Percentiles rank a stretch among this genome's conserved stretches.
Conservation (phyloP, 1,284 basidiomycete species). For the Puccinia polysora region DNA sequence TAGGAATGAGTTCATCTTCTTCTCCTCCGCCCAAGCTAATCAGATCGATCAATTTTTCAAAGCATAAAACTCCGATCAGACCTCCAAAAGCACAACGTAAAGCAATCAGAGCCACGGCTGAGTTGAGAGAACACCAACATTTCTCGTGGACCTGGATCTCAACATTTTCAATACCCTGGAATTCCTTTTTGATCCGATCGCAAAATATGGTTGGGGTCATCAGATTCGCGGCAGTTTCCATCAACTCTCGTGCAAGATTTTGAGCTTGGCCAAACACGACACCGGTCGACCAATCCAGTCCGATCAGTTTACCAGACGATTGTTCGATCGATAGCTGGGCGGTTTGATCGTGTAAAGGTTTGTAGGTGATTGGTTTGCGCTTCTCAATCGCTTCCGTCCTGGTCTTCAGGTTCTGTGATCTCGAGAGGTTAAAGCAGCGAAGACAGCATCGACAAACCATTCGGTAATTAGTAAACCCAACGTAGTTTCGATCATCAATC, state of each 20-base stretch:
- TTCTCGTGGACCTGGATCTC: conserved; percentile 69
- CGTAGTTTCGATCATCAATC: too few relatives aligned
- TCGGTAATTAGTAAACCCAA: too few relatives aligned
- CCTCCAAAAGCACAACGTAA: too few relatives aligned
- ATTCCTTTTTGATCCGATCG: conserved; percentile 66
- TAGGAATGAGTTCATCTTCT: conserved; percentile 63
- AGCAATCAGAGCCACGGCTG: too few relatives aligned
- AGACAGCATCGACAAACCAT: too few relatives aligned
- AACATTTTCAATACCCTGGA: conserved; percentile 66
- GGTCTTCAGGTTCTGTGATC: conserved; percentile 40
- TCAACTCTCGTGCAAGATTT: conserved; percentile 74
- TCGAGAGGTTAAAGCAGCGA: too few relatives aligned
- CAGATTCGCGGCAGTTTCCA: conserved; percentile 78
- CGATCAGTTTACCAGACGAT: conserved; percentile 14
- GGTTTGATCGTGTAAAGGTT: conserved; percentile 12
- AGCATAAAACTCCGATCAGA: too few relatives aligned
- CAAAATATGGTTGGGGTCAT: conserved; percentile 63
- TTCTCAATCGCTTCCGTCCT: conserved; percentile 36
- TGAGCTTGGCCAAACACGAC: conserved; percentile 69
- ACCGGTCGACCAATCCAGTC: conserved; percentile 39
- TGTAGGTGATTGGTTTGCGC: conserved; percentile 25
- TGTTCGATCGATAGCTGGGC: conserved; percentile 26
- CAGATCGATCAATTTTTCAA: too few relatives aligned
- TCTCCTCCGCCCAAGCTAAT: conserved; percentile 39
- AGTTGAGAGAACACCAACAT: conserved; percentile 25